Percentiles rank a stretch among this genome's conserved stretches.
phyloP scores from a whole-genome alignment of 2,329 filamentous ascomycete genomes.

The Colletotrichum coccodes region DNA sequence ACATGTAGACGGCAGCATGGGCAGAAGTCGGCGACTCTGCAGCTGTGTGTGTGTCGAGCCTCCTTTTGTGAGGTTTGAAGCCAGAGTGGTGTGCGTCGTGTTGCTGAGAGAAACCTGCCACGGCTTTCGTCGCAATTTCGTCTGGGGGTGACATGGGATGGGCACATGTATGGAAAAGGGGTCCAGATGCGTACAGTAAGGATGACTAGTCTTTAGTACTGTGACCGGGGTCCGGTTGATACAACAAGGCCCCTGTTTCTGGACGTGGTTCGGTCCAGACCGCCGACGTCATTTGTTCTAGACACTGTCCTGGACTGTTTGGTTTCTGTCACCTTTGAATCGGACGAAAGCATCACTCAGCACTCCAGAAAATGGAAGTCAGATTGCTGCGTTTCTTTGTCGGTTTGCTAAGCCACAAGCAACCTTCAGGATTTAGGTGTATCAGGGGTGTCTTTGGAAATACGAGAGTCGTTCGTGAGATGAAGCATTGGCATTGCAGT shows the following conservation, averaged over 20 bases:
- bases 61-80: neutral
- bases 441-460: neutral
- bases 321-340: neutral
- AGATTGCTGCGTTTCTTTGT: neutral
- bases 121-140: slow-evolving; percentile 4
- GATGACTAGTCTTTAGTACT: neutral
- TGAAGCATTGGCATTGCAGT: too few species aligned
- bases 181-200: slow-evolving; percentile 21
- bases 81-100: neutral
- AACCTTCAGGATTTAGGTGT: neutral
- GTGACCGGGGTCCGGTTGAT: neutral
- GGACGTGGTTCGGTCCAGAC: slow-evolving; percentile 22
- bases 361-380: neutral
- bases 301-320: neutral
- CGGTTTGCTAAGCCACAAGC: neutral
- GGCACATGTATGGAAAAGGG: slow-evolving; percentile 21
- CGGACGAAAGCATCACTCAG: neutral
- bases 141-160: neutral
- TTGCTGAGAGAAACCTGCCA: neutral
- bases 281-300: slow-evolving; percentile 26
- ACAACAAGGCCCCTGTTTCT: neutral
- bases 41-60: slow-evolving; percentile 18
- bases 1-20: slow-evolving; percentile 55
- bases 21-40: slow-evolving; percentile 28
- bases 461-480: neutral